phyloP scores from a whole-genome alignment of 257 asterid genomes.

The Henckelia pumila region DNA sequence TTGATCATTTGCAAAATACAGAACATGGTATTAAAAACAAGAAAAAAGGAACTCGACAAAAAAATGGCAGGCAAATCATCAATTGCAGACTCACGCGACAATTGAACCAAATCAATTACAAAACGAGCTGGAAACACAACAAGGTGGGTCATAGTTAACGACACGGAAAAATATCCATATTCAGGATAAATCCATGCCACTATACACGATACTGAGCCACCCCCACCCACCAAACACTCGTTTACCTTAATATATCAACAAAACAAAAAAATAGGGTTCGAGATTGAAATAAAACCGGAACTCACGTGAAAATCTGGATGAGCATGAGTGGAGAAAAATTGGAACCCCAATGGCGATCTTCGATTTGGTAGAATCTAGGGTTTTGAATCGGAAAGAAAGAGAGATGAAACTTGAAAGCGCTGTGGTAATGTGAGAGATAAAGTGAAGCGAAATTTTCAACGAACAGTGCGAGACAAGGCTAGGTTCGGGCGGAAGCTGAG shows the following conservation, averaged over 20 bases:
- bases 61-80: background rate
- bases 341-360: background rate
- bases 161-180: background rate
- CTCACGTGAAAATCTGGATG: background rate
- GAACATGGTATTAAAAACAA: background rate
- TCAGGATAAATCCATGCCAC: background rate
- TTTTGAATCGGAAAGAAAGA: background rate
- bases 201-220: background rate
- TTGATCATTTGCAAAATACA: no score
- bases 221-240: background rate
- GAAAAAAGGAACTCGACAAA: background rate
- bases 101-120: background rate
- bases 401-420: background rate
- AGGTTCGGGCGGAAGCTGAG: background rate
- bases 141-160: background rate
- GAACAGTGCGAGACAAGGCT: background rate
- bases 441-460: background rate
- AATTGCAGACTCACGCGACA: background rate
- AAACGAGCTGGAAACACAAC: background rate
- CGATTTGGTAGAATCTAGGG: background rate
- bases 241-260: background rate
- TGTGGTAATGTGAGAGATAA: background rate
- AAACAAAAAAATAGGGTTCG: background rate
- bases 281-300: background rate
- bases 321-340: background rate